phyloP scores from a whole-genome alignment of 2,329 filamentous ascomycete genomes.

The Grosmannia clavigera region DNA sequence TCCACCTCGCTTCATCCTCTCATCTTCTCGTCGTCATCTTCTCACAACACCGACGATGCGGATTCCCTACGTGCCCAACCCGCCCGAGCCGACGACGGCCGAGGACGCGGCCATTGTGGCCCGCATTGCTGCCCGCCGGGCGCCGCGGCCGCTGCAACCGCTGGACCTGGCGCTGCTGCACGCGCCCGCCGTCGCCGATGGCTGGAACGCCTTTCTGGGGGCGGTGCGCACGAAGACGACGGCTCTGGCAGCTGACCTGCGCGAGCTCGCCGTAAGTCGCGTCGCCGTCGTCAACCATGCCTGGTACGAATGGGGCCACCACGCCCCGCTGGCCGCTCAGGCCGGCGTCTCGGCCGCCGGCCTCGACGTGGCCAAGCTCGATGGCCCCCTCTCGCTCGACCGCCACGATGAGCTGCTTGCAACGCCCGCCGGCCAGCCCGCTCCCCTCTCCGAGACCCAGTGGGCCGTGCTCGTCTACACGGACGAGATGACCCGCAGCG shows the following conservation, averaged over 20 bases:
- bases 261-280: conserved; percentile 69
- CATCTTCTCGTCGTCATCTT: neutral
- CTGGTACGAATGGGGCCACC: conserved; percentile 76
- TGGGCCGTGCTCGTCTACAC: conserved; percentile 61
- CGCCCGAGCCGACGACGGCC: conserved; percentile 28
- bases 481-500: conserved; percentile 71
- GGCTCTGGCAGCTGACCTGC: conserved; percentile 38
- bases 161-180: conserved; percentile 70
- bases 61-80: conserved; percentile 50
- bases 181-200: conserved; percentile 60
- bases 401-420: too few species aligned
- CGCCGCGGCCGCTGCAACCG: conserved; percentile 56
- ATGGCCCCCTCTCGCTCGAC: conserved; percentile 16
- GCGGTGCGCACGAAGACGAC: conserved; percentile 48
- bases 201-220: conserved; percentile 60
- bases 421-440: neutral
- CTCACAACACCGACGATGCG: conserved; percentile 37
- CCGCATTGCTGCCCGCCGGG: conserved; percentile 52
- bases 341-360: conserved; percentile 43
- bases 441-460: conserved; percentile 42
- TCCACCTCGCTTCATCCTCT: neutral
- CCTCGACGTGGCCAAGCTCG: conserved; percentile 30
- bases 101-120: conserved; percentile 45
- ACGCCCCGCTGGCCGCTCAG: conserved; percentile 53
- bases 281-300: conserved; percentile 71